Base-by-base conservation (phyloP, 2,329 filamentous ascomycete genomes). In the Colletotrichum sansevieriae region DNA sequence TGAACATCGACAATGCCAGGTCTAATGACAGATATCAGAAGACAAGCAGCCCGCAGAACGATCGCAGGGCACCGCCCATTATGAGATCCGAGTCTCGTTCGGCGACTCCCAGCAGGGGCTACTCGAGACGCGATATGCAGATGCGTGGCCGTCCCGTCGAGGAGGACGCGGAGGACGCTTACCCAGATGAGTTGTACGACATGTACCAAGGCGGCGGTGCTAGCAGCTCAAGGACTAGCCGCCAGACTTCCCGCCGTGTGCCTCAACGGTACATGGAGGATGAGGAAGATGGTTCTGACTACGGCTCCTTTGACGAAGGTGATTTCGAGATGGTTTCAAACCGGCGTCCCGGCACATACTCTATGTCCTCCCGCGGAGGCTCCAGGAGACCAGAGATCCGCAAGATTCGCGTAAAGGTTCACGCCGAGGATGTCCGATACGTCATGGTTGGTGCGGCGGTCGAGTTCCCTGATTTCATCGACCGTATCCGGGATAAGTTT, bases 381-480 rank as follows among this genome's bases (percentile, higher is more conserved):
- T 90, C 88, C 8, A 83, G 88, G 71, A 80, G 87, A 65, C 88
- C 89, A 1, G 91, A 93, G 7, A 84, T 96, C 65, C 88, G 88
- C 71, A 91, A 95, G 79, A 90, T 98, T 72, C 89, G 95, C 43
- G 90, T 98, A 78, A 99, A 99, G 83, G 94, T 97, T 2, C 95
- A 98, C 76, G 90, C 88, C 2, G 92, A 94, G 51, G 96, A 99
- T 76, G 96, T 94, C 37, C 90, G 97, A 69, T 98, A 97, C 78
- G 92, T 98, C 72, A 94, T 98, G 88, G 89, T 98, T 61, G 88
- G 88, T 8, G 83, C 90, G 1, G 87, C 88, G 2, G 86, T 94
- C 12, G 89, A 91, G 69, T 98, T 94, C 78, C 83, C 86, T 6
- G 92, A 95, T 68, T 89, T 99, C 51, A 90, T 91, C 46, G 90